Evolutionary conservation across 306 rosid species (phyloP).

Genomic region (Rosa rugosa): DNA sequence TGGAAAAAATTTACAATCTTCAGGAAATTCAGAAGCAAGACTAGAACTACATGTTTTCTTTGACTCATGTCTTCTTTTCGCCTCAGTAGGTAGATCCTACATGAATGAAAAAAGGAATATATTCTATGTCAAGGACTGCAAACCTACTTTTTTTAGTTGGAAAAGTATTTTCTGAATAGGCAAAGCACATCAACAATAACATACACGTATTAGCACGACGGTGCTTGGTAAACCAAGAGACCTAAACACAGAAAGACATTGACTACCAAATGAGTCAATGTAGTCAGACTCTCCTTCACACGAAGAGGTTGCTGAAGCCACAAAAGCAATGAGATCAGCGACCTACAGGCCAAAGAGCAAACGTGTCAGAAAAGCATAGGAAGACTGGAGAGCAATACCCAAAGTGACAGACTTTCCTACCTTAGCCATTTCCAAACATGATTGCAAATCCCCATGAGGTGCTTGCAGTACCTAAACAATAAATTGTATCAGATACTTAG

Average conservation of each 20-base stretch:
- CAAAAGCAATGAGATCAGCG: constrained; percentile 91
- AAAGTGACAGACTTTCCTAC: constrained; percentile 33
- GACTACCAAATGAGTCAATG: constrained; percentile 85
- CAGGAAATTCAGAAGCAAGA: constrained; percentile 78
- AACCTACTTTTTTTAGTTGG: constrained; percentile 9
- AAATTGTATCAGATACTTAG: constrained; percentile 13
- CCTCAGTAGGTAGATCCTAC: constrained; percentile 77
- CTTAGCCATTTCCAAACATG: constrained; percentile 96
- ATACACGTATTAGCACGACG: constrained; percentile 78
- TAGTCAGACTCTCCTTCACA: constrained; percentile 57
- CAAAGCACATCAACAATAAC: constrained; percentile 33
- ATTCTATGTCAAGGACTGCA: background rate
- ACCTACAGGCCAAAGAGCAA: constrained; percentile 48
- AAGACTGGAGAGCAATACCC: background rate
- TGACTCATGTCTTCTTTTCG: constrained; percentile 62
- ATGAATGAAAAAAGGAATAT: constrained; percentile 18
- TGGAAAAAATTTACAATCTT: constrained; percentile 81
- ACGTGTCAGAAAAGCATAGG: constrained; percentile 9
- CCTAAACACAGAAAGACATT: constrained; percentile 87
- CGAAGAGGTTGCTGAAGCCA: constrained; percentile 55
- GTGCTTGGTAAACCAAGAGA: constrained; percentile 95
- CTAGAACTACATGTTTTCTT: constrained; percentile 71
- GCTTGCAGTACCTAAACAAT: constrained; percentile 70
- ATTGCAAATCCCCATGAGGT: constrained; percentile 74
- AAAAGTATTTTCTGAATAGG: background rate